Evolutionary conservation across 2,329 filamentous ascomycete genomes (phyloP), one percentile per base, ranked within the genome.

Genomic region (Orbilia oligospora): DNA sequence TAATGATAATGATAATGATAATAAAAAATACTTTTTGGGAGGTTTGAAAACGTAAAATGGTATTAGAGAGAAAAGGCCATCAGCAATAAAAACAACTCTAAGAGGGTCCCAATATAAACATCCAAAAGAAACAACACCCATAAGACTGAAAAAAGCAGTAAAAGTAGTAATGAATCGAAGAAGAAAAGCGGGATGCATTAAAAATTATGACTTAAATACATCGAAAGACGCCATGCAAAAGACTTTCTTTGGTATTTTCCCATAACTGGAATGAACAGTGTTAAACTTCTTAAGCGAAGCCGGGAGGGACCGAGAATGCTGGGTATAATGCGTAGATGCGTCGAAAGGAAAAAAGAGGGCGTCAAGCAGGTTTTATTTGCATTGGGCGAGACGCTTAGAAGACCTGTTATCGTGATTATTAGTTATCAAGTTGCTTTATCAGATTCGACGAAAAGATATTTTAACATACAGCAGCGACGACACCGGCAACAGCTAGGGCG

Each of bases 401-500:
- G 67, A 67, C 73, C 73, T 77, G 41, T n/a, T 48, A n/a, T 14
- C 10, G 36, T 27, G 0, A 22, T 10, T 14, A 58, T 78, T 80
- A 81, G 68, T 36, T 9, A 51, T 72, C 30, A 80, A 83, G 80
- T 82, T 83, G 70, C 6, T 36, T 36, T 30, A 30, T 4, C 30
- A n/a, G n/a, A 30, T 30, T 3, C 3, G 3, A 30, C 27, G 3
- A 30, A 30, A 6, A 30, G 6, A 3, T 30, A 6, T 30, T 30
- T 36, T 1, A 73, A 79, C 81, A 24, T 81, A 82, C 81, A 71
- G 81, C 77, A 76, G 76, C 78, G 70, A 82, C 76, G 69, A 81
- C 81, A 69, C 80, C 81, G 41, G 81, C 81, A 76, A 82, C 80
- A 63, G 80, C 81, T 30, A 81, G 81, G 53, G 81, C 81, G 51